These are phyloP conservation scores for Xylaria sp. DNA, from an alignment of 2,329 filamentous ascomycete species.

Conservation along the genomic window DNA sequence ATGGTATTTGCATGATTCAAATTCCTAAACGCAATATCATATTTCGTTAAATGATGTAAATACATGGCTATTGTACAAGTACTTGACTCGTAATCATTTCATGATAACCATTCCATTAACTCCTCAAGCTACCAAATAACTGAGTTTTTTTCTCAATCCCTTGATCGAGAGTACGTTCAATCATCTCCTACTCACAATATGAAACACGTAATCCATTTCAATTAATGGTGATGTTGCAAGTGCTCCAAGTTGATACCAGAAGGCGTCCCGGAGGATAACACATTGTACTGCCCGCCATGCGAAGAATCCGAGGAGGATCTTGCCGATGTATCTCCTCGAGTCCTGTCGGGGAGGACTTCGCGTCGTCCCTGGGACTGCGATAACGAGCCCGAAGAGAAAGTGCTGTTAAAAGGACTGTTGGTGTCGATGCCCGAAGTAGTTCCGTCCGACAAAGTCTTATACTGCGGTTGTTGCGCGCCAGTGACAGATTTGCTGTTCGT, in stretches of 20 bases:
- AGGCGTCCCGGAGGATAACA: slow-evolving; percentile 42
- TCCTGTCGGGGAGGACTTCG: not conserved
- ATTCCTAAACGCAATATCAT: not conserved
- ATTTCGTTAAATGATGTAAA: not conserved
- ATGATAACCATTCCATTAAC: not conserved
- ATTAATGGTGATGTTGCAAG: not conserved
- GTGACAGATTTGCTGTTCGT: too few species aligned
- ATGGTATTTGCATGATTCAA: not conserved
- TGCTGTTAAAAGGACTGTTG: not conserved
- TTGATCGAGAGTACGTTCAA: too few species aligned
- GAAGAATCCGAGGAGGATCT: slow-evolving; percentile 28
- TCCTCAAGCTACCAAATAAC: not conserved
- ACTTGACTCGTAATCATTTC: not conserved
- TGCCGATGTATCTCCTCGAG: not conserved
- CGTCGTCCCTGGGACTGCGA: not conserved
- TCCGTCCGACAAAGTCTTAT: not conserved
- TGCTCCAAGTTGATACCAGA: slow-evolving; percentile 42
- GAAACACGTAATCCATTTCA: not conserved
- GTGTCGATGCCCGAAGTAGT: slow-evolving; percentile 9
- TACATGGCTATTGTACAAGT: not conserved
- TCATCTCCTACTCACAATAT: too few species aligned
- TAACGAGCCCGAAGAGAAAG: not conserved
- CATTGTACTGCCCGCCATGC: slow-evolving; percentile 38
- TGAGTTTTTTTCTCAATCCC: too few species aligned
- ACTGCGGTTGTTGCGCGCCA: not conserved